These are phyloP conservation scores for Ascochyta clinopodiicola DNA, from an alignment of 2,329 filamentous ascomycete genomes.

Conservation along the genomic window DNA sequence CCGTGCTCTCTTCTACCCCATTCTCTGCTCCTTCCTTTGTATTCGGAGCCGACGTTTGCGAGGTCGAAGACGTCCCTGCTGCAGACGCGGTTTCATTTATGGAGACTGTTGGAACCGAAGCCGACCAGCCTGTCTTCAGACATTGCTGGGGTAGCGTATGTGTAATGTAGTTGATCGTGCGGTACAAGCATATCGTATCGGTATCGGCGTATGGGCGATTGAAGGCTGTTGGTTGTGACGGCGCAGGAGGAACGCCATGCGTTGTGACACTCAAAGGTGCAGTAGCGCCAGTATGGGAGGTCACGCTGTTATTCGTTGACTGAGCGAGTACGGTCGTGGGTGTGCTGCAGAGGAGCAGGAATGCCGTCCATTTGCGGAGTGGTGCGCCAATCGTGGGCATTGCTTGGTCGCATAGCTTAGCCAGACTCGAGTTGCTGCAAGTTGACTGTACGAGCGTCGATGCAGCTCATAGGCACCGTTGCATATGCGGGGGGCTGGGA, in stretches of 20 bases:
- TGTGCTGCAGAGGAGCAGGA: constrained; percentile 44
- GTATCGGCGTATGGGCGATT: constrained; percentile 34
- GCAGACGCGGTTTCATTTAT: constrained; percentile 20
- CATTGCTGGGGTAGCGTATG: constrained; percentile 79
- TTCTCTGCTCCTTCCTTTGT: constrained; percentile 16
- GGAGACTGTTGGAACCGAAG: constrained; percentile 25
- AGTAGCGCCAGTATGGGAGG: constrained; percentile 30
- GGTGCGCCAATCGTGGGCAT: constrained; percentile 49
- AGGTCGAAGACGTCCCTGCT: constrained; percentile 16
- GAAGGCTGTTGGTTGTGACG: constrained; percentile 19
- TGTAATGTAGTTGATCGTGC: constrained; percentile 82
- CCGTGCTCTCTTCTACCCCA: constrained; percentile 11
- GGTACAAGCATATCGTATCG: constrained; percentile 56
- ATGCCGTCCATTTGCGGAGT: constrained; percentile 46
- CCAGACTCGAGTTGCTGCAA: constrained; percentile 33
- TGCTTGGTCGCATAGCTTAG: constrained; percentile 48
- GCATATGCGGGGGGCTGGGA: constrained; percentile 13
- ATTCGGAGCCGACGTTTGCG: constrained; percentile 11
- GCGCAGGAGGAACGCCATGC: constrained; percentile 19
- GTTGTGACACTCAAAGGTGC: constrained; percentile 33
- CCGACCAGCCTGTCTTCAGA: constrained; percentile 66
- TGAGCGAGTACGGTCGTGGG: constrained; percentile 34
- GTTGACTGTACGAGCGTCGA: constrained; percentile 22
- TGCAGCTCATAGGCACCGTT: constrained; percentile 6
- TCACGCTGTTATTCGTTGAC: constrained; percentile 42